Evolutionary conservation across 2,329 filamentous ascomycete genomes (phyloP).

Genomic region (Aspergillus persii): DNA sequence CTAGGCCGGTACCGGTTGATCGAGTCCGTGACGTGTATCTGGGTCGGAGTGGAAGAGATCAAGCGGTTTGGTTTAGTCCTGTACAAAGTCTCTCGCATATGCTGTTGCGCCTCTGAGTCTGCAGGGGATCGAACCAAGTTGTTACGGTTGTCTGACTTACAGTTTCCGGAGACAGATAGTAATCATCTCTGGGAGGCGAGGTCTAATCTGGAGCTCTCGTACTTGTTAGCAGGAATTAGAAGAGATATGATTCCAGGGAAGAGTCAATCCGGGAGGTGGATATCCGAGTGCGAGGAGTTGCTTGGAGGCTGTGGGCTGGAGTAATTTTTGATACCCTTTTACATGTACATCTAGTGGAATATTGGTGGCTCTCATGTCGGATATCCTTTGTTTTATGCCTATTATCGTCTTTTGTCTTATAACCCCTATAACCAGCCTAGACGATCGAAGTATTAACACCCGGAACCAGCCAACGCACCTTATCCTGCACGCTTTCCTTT

Average conservation of each 20-base stretch:
- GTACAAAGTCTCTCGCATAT: slow-evolving; percentile 18
- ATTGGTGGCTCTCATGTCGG: background rate
- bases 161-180: slow-evolving; percentile 17
- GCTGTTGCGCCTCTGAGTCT: background rate
- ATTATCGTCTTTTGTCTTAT: background rate
- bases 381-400: background rate
- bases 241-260: background rate
- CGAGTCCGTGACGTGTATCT: slow-evolving; percentile 18
- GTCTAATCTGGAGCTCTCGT: slow-evolving; percentile 6
- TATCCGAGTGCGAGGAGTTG: background rate
- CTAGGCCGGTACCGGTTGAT: slow-evolving; percentile 14
- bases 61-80: slow-evolving; percentile 24
- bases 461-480: background rate
- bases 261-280: background rate
- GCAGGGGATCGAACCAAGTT: background rate
- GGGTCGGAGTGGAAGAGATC: slow-evolving; percentile 24
- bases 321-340: background rate
- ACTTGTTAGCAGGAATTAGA: background rate
- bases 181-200: slow-evolving; percentile 7
- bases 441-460: background rate
- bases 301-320: background rate
- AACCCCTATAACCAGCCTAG: background rate
- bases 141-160: slow-evolving; percentile 16
- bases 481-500: background rate
- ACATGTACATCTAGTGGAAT: too few relatives aligned